Evolutionary conservation across 306 rosid genomes (phyloP).

Genomic region (Dalbergia oliveri): DNA sequence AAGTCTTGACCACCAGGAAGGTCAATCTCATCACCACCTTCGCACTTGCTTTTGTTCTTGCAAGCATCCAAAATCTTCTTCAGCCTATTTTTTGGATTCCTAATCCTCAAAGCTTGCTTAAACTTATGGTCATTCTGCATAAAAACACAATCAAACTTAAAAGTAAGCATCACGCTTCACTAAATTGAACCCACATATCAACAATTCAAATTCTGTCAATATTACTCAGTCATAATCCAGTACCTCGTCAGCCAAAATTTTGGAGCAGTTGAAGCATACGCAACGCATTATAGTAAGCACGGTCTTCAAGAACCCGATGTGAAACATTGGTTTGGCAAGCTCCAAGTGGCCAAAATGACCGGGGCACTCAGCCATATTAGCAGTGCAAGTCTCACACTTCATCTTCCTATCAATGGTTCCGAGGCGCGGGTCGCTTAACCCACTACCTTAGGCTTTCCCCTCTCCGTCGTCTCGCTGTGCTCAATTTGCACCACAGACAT

Average conservation of each 20-base stretch:
- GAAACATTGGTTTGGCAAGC: constrained; percentile 99
- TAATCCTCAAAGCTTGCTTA: constrained; percentile 88
- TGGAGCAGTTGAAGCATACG: constrained; percentile 97
- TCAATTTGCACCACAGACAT: constrained; percentile 97
- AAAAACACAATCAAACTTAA: constrained; percentile 23
- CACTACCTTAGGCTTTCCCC: constrained; percentile 93
- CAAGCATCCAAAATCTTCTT: constrained; percentile 91
- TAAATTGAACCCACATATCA: not conserved
- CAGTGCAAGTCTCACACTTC: constrained; percentile 98
- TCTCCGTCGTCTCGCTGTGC: constrained; percentile 89
- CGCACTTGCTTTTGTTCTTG: constrained; percentile 91
- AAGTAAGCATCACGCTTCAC: constrained; percentile 2
- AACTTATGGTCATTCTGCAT: constrained; percentile 89
- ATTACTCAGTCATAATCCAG: not conserved
- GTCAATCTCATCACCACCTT: constrained; percentile 96
- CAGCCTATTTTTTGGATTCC: constrained; percentile 82
- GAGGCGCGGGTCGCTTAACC: constrained; percentile 90
- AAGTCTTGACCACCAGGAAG: constrained; percentile 63
- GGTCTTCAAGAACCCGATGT: constrained; percentile 91
- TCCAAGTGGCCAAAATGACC: constrained; percentile 98
- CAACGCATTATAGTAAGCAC: constrained; percentile 84
- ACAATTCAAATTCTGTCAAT: not conserved
- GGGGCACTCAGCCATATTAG: constrained; percentile 97
- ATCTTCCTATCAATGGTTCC: constrained; percentile 94
- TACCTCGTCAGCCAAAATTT: constrained; percentile 93